These are phyloP conservation scores for Suzukiozyma palmioleophila DNA, from an alignment of 1,139 yeast genomes.

Conservation along the genomic window DNA sequence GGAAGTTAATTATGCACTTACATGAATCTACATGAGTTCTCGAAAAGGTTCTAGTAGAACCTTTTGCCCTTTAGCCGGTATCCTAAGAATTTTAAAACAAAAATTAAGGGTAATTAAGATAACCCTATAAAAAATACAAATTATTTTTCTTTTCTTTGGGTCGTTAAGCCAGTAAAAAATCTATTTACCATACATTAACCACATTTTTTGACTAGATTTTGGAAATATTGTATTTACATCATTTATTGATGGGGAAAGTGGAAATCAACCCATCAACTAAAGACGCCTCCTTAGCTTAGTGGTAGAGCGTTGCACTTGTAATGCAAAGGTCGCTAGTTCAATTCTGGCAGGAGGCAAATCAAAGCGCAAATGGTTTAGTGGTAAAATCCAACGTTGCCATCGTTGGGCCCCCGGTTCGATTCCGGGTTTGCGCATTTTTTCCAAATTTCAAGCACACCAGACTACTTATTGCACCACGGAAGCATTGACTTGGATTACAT, in stretches of 20 bases:
- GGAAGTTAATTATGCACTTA: no score
- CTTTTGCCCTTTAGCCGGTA: no score
- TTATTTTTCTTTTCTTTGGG: no score
- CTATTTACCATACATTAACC: no score
- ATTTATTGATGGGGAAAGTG: neutral
- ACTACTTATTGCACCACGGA: neutral
- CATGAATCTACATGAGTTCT: no score
- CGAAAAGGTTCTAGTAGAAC: no score
- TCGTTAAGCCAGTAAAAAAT: no score
- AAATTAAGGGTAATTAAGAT: no score
- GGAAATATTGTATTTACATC: neutral
- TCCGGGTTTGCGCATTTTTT: neutral
- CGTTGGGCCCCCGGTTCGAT: slow-evolving; percentile 1
- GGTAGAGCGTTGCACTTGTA: slow-evolving; percentile 96
- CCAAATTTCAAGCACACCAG: neutral
- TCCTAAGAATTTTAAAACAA: no score
- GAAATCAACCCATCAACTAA: neutral
- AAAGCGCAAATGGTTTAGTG: neutral
- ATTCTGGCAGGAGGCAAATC: slow-evolving; percentile 82
- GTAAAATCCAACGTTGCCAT: slow-evolving; percentile 1
- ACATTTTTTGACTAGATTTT: no score
- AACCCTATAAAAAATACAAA: no score
- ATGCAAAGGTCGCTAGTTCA: slow-evolving; percentile 95
- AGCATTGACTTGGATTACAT: neutral
- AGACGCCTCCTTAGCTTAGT: slow-evolving; percentile 79